These are phyloP conservation scores for Tolypocladium guangdongense DNA, from an alignment of 2,329 filamentous ascomycete genomes.

Conservation along the genomic window DNA sequence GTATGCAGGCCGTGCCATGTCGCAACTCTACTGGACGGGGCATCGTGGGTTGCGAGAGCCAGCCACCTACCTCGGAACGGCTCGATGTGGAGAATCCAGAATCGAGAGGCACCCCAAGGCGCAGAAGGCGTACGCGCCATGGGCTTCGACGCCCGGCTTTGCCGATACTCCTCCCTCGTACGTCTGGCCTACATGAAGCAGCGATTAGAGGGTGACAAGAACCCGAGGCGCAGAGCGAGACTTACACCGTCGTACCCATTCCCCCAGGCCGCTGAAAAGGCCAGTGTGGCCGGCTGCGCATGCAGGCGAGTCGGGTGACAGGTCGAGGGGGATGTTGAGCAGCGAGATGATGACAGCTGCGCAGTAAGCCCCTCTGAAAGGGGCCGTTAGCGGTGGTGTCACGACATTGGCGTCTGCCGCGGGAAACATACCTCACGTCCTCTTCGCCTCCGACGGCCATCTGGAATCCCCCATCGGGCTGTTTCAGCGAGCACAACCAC, in stretches of 20 bases:
- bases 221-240: conserved; percentile 14
- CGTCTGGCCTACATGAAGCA: conserved; percentile 58
- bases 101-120: conserved; percentile 82
- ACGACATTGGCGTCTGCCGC: background rate
- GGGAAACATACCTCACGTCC: conserved; percentile 62
- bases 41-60: conserved; percentile 3
- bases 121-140: conserved; percentile 95
- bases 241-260: conserved; percentile 74
- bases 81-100: conserved; percentile 65
- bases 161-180: conserved; percentile 90
- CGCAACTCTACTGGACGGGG: conserved; percentile 20
- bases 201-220: conserved; percentile 6
- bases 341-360: conserved; percentile 75
- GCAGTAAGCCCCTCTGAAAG: conserved; percentile 74
- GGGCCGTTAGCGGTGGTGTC: background rate
- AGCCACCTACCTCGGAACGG: conserved; percentile 54
- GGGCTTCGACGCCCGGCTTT: conserved; percentile 78
- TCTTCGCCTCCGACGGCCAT: conserved; percentile 81
- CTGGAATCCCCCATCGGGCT: conserved; percentile 78
- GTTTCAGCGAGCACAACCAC: conserved; percentile 81
- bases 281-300: conserved; percentile 47
- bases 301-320: conserved; percentile 63
- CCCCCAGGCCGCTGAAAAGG: conserved; percentile 62
- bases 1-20: conserved; percentile 18
- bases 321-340: conserved; percentile 68